These are phyloP conservation scores for Ustilago shanxiensis DNA, from an alignment of 1,284 basidiomycete genomes.

Conservation along the genomic window DNA sequence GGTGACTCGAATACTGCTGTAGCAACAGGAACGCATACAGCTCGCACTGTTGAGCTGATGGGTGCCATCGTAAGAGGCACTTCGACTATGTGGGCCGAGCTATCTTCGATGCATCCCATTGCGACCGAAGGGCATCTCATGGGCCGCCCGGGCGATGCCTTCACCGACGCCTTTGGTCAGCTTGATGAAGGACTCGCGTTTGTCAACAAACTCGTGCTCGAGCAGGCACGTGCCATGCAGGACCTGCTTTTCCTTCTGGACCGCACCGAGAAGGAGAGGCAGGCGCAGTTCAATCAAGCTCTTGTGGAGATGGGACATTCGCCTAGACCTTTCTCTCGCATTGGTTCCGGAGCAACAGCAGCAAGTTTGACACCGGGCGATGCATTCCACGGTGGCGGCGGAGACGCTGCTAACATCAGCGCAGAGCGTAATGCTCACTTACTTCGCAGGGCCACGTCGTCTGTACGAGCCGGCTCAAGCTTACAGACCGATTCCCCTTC, in stretches of 20 bases:
- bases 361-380: conserved; percentile 8
- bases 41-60: conserved; percentile 43
- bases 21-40: conserved; percentile 29
- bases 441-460: conserved; percentile 23
- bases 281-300: conserved; percentile 45
- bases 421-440: conserved; percentile 24
- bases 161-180: conserved; percentile 46
- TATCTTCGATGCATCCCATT: conserved; percentile 47
- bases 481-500: conserved; percentile 24
- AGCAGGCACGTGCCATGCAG: conserved; percentile 48
- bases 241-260: conserved; percentile 48
- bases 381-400: not conserved
- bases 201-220: conserved; percentile 50
- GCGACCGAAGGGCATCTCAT: conserved; percentile 48
- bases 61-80: conserved; percentile 40
- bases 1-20: conserved; percentile 12
- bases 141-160: conserved; percentile 30
- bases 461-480: conserved; percentile 25
- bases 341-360: conserved; percentile 24
- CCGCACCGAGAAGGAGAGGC: conserved; percentile 49
- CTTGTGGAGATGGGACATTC: conserved; percentile 45
- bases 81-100: conserved; percentile 46
- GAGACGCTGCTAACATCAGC: conserved; percentile 1
- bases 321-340: conserved; percentile 39
- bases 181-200: conserved; percentile 48